phyloP scores from a whole-genome alignment of 495 filamentous ascomycete genomes.

The Daldinia caldariorum region DNA sequence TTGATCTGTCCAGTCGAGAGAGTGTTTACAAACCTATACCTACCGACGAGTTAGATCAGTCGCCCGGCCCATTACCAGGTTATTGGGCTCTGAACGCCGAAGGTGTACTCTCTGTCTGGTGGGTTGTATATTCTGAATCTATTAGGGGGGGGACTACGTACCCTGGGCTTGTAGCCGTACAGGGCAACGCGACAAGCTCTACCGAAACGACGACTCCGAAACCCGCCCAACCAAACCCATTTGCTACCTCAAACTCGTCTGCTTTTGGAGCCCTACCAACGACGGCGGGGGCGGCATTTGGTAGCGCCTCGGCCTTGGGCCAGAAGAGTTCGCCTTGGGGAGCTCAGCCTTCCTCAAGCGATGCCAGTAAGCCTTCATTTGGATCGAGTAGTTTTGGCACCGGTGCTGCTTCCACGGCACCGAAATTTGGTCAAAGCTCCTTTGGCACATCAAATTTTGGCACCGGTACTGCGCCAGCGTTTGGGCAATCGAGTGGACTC shows the following conservation, averaged over 20 bases:
- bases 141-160: constrained; percentile 78
- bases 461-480: constrained; percentile 53
- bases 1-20: constrained; percentile 85
- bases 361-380: constrained; percentile 50
- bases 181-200: constrained; percentile 42
- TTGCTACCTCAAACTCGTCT: constrained; percentile 38
- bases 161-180: constrained; percentile 67
- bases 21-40: constrained; percentile 81
- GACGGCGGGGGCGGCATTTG: constrained; percentile 47
- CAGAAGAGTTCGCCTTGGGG: constrained; percentile 56
- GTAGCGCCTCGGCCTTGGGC: constrained; percentile 52
- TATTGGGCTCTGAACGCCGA: constrained; percentile 89
- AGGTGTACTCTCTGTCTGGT: constrained; percentile 86
- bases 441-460: constrained; percentile 51
- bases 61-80: constrained; percentile 84
- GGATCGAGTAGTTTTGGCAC: constrained; percentile 53
- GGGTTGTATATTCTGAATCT: constrained; percentile 88
- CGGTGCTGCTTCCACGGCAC: constrained; percentile 61
- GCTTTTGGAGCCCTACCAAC: constrained; percentile 47
- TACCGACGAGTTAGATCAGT: constrained; percentile 74
- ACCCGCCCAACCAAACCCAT: constrained; percentile 45
- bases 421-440: constrained; percentile 53
- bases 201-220: constrained; percentile 42
- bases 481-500: constrained; percentile 61
- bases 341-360: constrained; percentile 32